Conservation (phyloP, 306 rosid genomes). For the Cucumis hystrix region DNA sequence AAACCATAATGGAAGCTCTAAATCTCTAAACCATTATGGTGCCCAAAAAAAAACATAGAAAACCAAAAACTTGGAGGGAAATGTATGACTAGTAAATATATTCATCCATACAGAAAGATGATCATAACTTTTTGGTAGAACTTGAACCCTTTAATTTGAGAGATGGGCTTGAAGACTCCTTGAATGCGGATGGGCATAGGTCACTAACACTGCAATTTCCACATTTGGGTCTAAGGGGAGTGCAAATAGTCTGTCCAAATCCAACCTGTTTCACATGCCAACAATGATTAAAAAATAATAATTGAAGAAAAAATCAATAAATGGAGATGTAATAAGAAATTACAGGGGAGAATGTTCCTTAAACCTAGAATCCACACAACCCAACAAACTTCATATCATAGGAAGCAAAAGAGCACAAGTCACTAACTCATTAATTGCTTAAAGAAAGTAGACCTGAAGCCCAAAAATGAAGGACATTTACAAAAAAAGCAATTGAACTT, state of each 20-base stretch:
- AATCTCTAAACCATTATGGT: not conserved
- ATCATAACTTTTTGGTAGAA: conserved; percentile 22
- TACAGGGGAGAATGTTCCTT: not conserved
- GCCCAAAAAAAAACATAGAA: not conserved
- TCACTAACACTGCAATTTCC: conserved; percentile 42
- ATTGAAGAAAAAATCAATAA: not conserved
- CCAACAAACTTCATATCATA: not conserved
- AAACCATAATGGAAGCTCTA: not conserved
- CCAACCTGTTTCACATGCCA: conserved; percentile 42
- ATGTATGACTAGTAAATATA: not conserved
- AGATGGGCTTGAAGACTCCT: conserved; percentile 31
- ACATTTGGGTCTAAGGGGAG: conserved; percentile 67
- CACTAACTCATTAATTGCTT: not conserved
- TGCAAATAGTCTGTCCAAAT: conserved; percentile 74
- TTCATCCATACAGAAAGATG: not conserved
- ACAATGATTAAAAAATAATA: not conserved
- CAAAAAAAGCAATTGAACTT: not conserved
- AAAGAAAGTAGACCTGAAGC: not conserved
- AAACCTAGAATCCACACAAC: not conserved
- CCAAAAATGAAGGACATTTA: not conserved
- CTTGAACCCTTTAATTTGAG: conserved; percentile 31
- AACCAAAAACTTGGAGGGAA: not conserved
- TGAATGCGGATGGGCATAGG: conserved; percentile 71
- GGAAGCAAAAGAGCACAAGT: not conserved
- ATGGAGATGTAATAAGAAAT: not conserved